Evolutionary conservation across 169 alveolate species (phyloP), one percentile per base, ranked within the genome.

Genomic region (Cryptosporidium baileyi): DNA sequence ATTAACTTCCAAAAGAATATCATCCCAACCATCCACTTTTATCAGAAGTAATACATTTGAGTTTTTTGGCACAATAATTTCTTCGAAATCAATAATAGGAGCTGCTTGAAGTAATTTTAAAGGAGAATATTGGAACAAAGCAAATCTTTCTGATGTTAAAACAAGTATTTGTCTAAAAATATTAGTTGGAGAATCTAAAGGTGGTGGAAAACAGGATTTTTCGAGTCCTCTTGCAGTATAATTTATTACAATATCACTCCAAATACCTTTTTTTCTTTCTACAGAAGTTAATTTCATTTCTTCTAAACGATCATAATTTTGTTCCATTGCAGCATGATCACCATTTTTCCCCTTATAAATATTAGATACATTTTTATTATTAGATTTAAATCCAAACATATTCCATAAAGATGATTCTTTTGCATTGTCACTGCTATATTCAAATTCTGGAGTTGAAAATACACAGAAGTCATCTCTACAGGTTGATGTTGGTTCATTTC

Each of bases 241-340:
- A 34, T 74, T 74, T 2, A 74, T 74, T 11, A 74, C 67, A 52
- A 74, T 54, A 38, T 74, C 85, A 74, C 85, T 74, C 85, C 85
- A 74, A 36, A 74, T 54, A 52, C 60, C 44, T 13, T 57, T 57
- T 54, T 74, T 74, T 36, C 36, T 74, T n/a, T 74, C 85, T 38
- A 41, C 3, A 22, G 36, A 22, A 34, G 85, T 54, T 57, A 74
- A 74, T 7, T 44, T 34, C 67, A 74, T 54, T 57, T 74, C 85
- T 13, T 74, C 85, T 24, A 74, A n/a, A 19, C 67, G 34, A 9
- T 74, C 85, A 4, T 32, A 22, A 51, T 74, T 74, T 52, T 74
- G 74, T 17, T 54, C 85, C 67, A 74, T 74, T 54, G 85, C 85
- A 32, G 85, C 85, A 36, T 74, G 85, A 74, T 74, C 85, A 32